Percentiles rank a stretch among this genome's conserved stretches.
These are phyloP conservation scores for Coriaria nepalensis DNA, from an alignment of 306 rosid genomes.

Conservation along the genomic window DNA sequence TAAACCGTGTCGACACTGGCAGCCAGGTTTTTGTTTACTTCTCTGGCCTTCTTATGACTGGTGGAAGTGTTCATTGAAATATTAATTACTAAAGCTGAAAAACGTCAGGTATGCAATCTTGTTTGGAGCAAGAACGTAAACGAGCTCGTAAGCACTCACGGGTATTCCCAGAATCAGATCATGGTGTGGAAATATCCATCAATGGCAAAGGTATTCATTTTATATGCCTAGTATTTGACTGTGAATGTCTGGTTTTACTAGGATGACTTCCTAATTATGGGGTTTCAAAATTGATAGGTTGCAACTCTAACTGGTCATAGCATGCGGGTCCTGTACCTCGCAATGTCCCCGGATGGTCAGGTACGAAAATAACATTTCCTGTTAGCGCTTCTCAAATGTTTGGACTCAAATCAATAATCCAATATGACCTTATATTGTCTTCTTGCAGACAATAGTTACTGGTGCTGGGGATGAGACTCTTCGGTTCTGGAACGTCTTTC, in stretches of 20 bases:
- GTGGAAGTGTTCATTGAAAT: too few species aligned
- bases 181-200: slow-evolving; percentile 99
- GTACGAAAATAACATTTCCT: slow-evolving; percentile 18
- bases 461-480: slow-evolving; percentile 99
- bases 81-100: neutral
- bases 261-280: too few species aligned
- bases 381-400: neutral
- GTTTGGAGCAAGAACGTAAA: slow-evolving; percentile 97
- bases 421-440: neutral
- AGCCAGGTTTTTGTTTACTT: slow-evolving; percentile 53
- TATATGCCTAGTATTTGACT: too few species aligned
- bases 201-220: slow-evolving; percentile 42
- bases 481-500: slow-evolving; percentile 85
- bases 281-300: slow-evolving; percentile 28
- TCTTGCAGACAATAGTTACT: slow-evolving; percentile 77
- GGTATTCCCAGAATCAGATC: slow-evolving; percentile 93
- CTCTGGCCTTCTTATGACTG: neutral
- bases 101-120: slow-evolving; percentile 82
- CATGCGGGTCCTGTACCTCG: slow-evolving; percentile 92
- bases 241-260: too few species aligned
- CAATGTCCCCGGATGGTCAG: slow-evolving; percentile 98
- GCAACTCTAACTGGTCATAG: slow-evolving; percentile 95
- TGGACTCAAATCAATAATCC: neutral
- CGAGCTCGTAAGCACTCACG: slow-evolving; percentile 92
- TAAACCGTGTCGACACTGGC: slow-evolving; percentile 80